These are phyloP conservation scores for Talaromyces sp. DNA, from an alignment of 2,329 filamentous ascomycete genomes.

Conservation along the genomic window DNA sequence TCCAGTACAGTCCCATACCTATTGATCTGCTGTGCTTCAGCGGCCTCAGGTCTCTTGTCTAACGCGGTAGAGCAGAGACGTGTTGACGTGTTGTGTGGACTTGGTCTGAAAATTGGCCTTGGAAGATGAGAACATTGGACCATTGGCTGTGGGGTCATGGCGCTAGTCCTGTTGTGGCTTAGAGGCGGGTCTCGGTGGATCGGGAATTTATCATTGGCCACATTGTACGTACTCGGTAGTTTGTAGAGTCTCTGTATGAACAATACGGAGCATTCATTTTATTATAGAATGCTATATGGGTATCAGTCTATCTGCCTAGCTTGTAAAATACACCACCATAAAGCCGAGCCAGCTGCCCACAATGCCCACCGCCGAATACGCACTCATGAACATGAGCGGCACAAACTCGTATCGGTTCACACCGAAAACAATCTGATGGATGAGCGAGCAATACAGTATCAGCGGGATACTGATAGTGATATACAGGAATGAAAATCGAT, in stretches of 20 bases:
- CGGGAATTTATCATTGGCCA: background rate
- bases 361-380: slow-evolving; percentile 91
- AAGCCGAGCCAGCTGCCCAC: slow-evolving; percentile 95
- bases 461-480: slow-evolving; percentile 86
- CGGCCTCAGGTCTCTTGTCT: background rate
- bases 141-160: background rate
- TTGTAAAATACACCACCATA: slow-evolving; percentile 83
- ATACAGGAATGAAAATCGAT: slow-evolving; percentile 86
- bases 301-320: slow-evolving; percentile 23
- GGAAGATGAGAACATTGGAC: background rate
- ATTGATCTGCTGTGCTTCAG: background rate
- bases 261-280: background rate
- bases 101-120: background rate
- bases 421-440: slow-evolving; percentile 83
- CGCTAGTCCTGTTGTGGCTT: background rate
- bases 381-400: slow-evolving; percentile 94
- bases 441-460: slow-evolving; percentile 80
- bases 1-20: background rate
- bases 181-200: background rate
- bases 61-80: background rate
- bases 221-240: too few relatives aligned
- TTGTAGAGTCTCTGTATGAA: background rate
- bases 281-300: background rate
- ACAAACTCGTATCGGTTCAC: slow-evolving; percentile 74
- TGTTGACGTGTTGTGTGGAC: slow-evolving; percentile 1